Base-by-base conservation (phyloP, 1,284 basidiomycete species). In the Garcileccinum viscosum region DNA sequence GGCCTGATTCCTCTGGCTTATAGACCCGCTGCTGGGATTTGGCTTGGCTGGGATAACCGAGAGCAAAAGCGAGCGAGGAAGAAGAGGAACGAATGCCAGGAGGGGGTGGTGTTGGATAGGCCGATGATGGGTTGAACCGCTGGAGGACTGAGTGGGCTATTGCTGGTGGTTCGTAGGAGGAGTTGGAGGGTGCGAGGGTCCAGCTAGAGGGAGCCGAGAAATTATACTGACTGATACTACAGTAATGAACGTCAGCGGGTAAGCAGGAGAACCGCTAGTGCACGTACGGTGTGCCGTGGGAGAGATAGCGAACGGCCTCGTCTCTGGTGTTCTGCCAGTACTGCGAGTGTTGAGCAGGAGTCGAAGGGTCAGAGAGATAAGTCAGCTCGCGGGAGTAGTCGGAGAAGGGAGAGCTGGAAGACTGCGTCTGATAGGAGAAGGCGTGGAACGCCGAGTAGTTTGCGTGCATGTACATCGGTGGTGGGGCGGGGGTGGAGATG, bases 51-150 rank as follows among this genome's bases (percentile, higher is more conserved):
- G 87, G 86, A 33, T 84, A 82, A 14, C 88, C 90, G n/a, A 93
- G 84, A 9, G 92, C 92, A 76, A 85, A 84, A 2, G 92, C 91
- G 65, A 93, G 85, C 14, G 92, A 93, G 19, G 92, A 92, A 1
- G 90, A 90, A 1, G 90, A 88, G n/a, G 83, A 82, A 44, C 81
- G 85, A 35, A 90, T 87, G 15, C 85, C 84, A 3, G 89, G 89
- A 17, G 90, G 91, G 9, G 90, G 89, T 22, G 90, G 90, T 2
- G 91, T 90, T 3, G 90, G 90, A 79, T 92, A 92, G 11, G 88
- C 84, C 6, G 84, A 82, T n/a, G 84, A 83, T 24, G 90, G 88
- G 12, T 84, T 78, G 27, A 86, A 85, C 24, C 87, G 86, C 65
- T 91, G 89, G 66, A 92, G 85, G 27, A 93, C 75, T 5, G 89